Evolutionary conservation across 805 yeast species (phyloP).

Genomic region (Teunomyces stri): DNA sequence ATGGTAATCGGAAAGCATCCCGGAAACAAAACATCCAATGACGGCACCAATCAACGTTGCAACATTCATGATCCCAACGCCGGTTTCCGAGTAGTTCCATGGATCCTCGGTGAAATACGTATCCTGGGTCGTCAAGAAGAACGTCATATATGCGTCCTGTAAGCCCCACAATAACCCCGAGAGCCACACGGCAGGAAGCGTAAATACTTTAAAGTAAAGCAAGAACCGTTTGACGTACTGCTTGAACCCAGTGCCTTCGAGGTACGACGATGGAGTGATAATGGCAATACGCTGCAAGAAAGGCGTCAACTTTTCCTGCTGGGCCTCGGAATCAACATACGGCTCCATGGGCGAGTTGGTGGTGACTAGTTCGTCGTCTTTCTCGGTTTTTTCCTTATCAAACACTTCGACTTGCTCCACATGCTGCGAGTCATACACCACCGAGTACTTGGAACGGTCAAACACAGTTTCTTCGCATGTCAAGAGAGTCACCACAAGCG

Average conservation of each 20-base stretch:
- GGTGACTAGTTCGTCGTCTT: slow-evolving; percentile 1
- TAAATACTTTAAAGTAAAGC: slow-evolving; percentile 30
- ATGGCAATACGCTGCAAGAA: slow-evolving; percentile 22
- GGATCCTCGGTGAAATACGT: slow-evolving; percentile 35
- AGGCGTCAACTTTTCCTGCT: slow-evolving; percentile 10
- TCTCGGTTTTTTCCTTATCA: background rate
- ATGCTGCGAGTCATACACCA: slow-evolving; percentile 10
- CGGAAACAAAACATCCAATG: slow-evolving; percentile 38
- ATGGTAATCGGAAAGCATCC: slow-evolving; percentile 32
- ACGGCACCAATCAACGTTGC: slow-evolving; percentile 40
- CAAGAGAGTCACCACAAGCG: slow-evolving; percentile 39
- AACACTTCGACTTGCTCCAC: slow-evolving; percentile 7
- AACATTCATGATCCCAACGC: slow-evolving; percentile 39
- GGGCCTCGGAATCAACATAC: slow-evolving; percentile 2
- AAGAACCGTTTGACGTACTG: slow-evolving; percentile 40
- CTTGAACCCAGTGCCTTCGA: slow-evolving; percentile 37
- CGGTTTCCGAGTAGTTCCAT: slow-evolving; percentile 31
- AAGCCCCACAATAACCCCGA: slow-evolving; percentile 42
- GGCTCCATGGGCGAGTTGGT: background rate
- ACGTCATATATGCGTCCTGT: slow-evolving; percentile 38
- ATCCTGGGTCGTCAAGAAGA: slow-evolving; percentile 39
- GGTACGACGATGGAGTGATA: slow-evolving; percentile 34
- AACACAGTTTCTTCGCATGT: slow-evolving; percentile 58
- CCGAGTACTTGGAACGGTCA: slow-evolving; percentile 26
- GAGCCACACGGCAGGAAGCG: slow-evolving; percentile 35